Conservation (phyloP, 495 filamentous ascomycete species). For the Oleoguttula mirabilis region DNA sequence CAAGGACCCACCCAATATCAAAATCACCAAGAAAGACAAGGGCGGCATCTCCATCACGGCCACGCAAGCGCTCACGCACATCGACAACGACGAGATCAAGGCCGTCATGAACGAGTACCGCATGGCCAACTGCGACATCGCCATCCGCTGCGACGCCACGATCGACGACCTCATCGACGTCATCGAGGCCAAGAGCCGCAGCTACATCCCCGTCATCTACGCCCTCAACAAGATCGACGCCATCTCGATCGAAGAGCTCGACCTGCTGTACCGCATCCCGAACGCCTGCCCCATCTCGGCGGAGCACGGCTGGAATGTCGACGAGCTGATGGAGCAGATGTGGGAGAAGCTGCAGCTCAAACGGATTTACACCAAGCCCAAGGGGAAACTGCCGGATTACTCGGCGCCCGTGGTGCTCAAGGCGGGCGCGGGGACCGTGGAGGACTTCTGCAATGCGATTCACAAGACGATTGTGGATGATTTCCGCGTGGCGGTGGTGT, state of each 20-base stretch:
- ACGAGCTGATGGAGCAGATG: constrained; percentile 94
- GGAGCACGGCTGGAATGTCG: constrained; percentile 96
- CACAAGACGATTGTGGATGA: constrained; percentile 92
- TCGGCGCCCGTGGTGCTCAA: constrained; percentile 79
- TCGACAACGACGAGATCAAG: constrained; percentile 91
- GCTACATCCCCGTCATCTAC: constrained; percentile 96
- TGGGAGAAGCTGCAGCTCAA: constrained; percentile 91
- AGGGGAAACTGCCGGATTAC: constrained; percentile 90
- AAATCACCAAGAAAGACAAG: constrained; percentile 99
- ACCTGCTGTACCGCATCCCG: constrained; percentile 90
- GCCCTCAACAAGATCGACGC: constrained; percentile 98
- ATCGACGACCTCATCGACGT: constrained; percentile 90
- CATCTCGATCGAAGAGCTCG: constrained; percentile 93
- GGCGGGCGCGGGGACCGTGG: constrained; percentile 70
- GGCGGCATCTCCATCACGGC: constrained; percentile 88
- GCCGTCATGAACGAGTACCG: constrained; percentile 96
- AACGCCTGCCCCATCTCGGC: constrained; percentile 94
- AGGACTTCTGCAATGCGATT: constrained; percentile 97
- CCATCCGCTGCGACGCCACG: constrained; percentile 91
- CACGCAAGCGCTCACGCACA: constrained; percentile 82
- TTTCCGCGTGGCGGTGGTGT: constrained; percentile 90
- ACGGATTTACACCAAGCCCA: constrained; percentile 95
- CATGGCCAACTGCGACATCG: constrained; percentile 93
- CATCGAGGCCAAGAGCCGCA: constrained; percentile 85
- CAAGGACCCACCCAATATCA: constrained; percentile 91